Evolutionary conservation across 2,329 filamentous ascomycete genomes (phyloP), one percentile per base, ranked within the genome.

Genomic region (Sporothrix curviconia): DNA sequence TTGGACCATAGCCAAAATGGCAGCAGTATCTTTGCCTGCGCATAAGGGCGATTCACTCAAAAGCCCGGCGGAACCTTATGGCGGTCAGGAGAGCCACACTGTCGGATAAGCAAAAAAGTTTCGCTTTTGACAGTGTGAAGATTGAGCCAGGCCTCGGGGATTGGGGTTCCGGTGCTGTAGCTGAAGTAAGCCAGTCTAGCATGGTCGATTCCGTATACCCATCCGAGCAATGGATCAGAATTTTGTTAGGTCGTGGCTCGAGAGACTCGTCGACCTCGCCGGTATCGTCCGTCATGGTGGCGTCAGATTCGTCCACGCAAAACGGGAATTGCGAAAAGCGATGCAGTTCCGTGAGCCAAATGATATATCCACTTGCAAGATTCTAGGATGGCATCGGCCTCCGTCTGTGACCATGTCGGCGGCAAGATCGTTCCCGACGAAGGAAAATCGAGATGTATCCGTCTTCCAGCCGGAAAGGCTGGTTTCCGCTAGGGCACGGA

Each of bases 41-140:
- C 72, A 71, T 4, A 72, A 65, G 0, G 90, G 89, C 0, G 88
- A 91, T 59, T 87, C 84, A 46, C 79, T 78, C 22, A 96, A 76
- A 14, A 97, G 77, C 14, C 88, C n/a, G n/a, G 85, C 19, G 84
- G 81, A 59, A 92, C 85, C n/a, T n/a, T 37, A 96, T 86, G 5
- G 83, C 81, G 1, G 81, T 85, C n/a, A 97, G 74, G 11, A 96
- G 78, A 4, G 86, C 82, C 17, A 96, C 91, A 68, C 94, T 0
- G 89, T 90, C 1, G 89, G 87, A 65, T 97, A 97, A 0, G 94
- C 91, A 68, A 99, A 99, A 74, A 97, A 96, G 68, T 99, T 97
- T 59, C 94, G 87, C 57, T 83, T 70, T 88, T n/a, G n/a, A 83
- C 79, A 11, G 85, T 85, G 69, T 99, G 94, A 50, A 99, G 76